These are phyloP conservation scores for Trametes elegans DNA, from an alignment of 768 basidiomycete genomes.

Conservation along the genomic window DNA sequence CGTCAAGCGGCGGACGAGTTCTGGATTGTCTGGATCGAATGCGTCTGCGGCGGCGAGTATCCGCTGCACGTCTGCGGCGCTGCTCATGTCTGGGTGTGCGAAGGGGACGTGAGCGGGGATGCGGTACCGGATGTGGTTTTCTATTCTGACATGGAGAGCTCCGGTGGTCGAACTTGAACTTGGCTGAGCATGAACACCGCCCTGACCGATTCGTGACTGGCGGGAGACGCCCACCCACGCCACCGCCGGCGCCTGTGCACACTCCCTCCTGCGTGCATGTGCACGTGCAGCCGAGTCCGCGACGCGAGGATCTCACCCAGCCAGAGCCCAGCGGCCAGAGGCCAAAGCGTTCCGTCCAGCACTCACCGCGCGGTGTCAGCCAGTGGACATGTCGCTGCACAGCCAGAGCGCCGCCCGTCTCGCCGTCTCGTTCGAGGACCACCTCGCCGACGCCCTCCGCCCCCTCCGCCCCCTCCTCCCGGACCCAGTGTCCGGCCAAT, in stretches of 20 bases:
- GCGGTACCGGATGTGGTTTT: no score
- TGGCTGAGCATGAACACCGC: no score
- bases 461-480: conserved; percentile 50
- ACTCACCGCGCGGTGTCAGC: not conserved
- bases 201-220: no score
- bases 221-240: not conserved
- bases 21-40: conserved; percentile 34
- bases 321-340: no score
- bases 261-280: no score
- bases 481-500: conserved; percentile 37
- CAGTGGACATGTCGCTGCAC: not conserved
- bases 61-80: conserved; percentile 10
- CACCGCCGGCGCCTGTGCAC: not conserved
- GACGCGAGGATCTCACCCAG: no score
- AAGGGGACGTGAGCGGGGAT: not conserved
- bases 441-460: conserved; percentile 50
- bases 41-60: conserved; percentile 45
- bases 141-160: no score
- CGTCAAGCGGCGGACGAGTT: conserved; percentile 21
- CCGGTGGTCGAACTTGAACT: no score
- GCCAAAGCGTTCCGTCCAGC: no score
- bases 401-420: conserved; percentile 24
- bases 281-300: no score
- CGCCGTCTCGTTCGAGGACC: conserved; percentile 67
- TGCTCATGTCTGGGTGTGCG: not conserved